Evolutionary conservation across 306 rosid species (phyloP), one percentile per base, ranked within the genome.

Genomic region (Cotoneaster glaucophyllus): DNA sequence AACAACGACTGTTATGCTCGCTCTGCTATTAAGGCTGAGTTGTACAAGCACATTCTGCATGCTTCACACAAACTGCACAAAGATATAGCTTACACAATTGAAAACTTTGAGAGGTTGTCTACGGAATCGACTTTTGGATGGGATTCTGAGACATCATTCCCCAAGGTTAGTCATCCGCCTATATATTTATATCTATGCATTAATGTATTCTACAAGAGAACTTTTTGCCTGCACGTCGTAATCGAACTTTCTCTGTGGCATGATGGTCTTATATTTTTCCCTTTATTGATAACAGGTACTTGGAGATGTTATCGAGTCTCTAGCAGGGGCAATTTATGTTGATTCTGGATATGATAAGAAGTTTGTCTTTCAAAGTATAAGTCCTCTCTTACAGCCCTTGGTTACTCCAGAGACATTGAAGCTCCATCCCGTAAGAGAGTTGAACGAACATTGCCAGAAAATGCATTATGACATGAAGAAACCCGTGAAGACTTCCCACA

Each of bases 291-390:
- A 56, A 69, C 69, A 93, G 96, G 98, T 91, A 31, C 91, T 93
- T 29, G 97, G 87, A 56, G 98, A 93, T 79, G 77, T 93, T 6
- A 82, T 93, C 3, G 96, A 93, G 83, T 91, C 98, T 82, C 62
- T 93, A 50, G 96, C 91, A 13, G 97, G 97, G 64, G 96, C 98
- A 57, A 86, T 93, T 64, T 74, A 80, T 28, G 91, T 93, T 13
- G 97, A 93, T 76, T 90, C 98, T 0, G 87, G 87, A 22, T 90
- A 80, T 82, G 37, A 81, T 4, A 77, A 88, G 74, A 89, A 87
- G 15, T 41, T 21, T 13, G 93, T 91, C 53, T 87, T 86, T 80
- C 44, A 67, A 72, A 85, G 97, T 68, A 84, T 91, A 63, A 77
- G 82, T 68, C 96, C 89, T 15, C 87, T 93, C 29, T 74, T 93